Base-by-base conservation (phyloP, 306 rosid species). In the Medicago ruthenica region DNA sequence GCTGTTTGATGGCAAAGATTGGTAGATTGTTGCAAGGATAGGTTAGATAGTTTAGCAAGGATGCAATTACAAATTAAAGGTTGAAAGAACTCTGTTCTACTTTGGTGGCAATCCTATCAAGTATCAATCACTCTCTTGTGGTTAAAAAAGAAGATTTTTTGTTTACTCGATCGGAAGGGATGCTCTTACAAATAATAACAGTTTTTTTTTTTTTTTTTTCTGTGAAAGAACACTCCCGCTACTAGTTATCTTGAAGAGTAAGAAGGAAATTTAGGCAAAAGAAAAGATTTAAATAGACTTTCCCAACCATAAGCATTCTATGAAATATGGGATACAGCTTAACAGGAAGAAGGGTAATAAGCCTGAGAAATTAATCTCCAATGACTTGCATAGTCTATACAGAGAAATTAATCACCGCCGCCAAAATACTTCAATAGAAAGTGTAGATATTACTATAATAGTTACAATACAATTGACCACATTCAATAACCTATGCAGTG, bases 121-220 rank as follows among this genome's bases (percentile, higher is more conserved):
- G 42, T 48, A 59, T 39, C 41, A 8, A 67, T 74, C 31, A 39
- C 13, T 65, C 53, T 65, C 37, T 73, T 40, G 22, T 2, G 59
- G 27, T 21, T 39, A 27, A 17, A 48, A 27, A 13, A 37, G 24
- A n/a, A 67, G 18, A 75, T 5, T 14, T 71, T 8, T 50, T n/a
- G 71, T 1, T 71, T 57, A 44, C 50, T 27, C 31, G 31, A 27
- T 47, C 8, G 44, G 20, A 44, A 17, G 16, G 81, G 44, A 69
- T 14, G 41, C 66, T 76, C 80, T 71, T 64, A 63, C 12, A 66
- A 16, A 42, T 27, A 67, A 27, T 53, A 45, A 47, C 55, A 45
- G 61, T 73, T 78, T 31, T 27, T 24, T 70, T 67, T 54, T 22
- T 67, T 73, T 78, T 31, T 27, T 24, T 70, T 67, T 54, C 37